Evolutionary conservation across 2,329 filamentous ascomycete species (phyloP).

Genomic region (Ceratocystis eucalypticola): DNA sequence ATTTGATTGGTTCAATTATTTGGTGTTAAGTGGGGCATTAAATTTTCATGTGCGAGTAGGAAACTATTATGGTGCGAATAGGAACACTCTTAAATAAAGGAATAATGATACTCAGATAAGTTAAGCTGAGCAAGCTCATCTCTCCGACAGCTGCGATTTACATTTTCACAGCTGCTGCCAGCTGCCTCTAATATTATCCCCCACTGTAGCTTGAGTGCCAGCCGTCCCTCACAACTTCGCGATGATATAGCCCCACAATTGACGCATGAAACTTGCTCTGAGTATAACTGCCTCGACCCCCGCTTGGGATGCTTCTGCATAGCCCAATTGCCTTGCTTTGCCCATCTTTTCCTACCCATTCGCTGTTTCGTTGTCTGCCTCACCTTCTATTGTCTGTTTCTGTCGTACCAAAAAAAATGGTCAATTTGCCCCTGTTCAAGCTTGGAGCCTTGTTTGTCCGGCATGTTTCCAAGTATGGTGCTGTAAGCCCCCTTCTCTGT

Average conservation of each 20-base stretch:
- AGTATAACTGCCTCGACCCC: background rate
- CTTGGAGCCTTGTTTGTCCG: conserved; percentile 50
- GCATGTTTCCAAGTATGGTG: conserved; percentile 56
- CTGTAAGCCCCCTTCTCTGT: conserved; percentile 34
- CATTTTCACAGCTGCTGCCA: background rate
- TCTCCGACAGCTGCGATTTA: background rate
- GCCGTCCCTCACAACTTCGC: background rate
- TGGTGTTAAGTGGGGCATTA: too few species aligned
- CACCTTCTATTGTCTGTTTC: background rate
- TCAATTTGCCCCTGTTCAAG: conserved; percentile 54
- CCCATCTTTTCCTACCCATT: background rate
- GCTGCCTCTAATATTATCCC: background rate
- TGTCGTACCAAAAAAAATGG: conserved; percentile 33
- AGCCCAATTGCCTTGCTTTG: background rate
- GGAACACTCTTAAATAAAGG: too few species aligned
- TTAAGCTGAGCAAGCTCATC: too few species aligned
- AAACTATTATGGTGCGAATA: too few species aligned
- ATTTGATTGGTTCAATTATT: too few species aligned
- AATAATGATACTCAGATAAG: too few species aligned
- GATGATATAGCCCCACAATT: conserved; percentile 8
- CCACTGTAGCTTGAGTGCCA: background rate
- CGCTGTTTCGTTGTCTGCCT: background rate
- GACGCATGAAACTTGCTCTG: background rate
- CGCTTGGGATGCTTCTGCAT: background rate
- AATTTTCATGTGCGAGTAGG: too few species aligned